A percentile compares a stretch with the other conserved stretches of the same genome.
Conservation (phyloP, 208 protist genomes). For the Acanthamoeba quina region DNA sequence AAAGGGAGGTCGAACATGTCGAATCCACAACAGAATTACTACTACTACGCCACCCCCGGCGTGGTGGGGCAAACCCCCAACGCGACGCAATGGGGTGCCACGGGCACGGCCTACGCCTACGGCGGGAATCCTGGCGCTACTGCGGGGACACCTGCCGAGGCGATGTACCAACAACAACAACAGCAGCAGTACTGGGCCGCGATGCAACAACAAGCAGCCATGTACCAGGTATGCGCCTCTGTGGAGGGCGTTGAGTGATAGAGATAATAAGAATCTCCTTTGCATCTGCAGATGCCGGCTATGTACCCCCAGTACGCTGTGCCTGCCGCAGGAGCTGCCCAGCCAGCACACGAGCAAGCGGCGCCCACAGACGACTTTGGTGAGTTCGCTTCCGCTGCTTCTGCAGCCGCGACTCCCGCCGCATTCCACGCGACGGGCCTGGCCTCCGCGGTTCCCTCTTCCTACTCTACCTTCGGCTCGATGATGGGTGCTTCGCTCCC, state of each 20-base stretch:
- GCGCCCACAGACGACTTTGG: not conserved
- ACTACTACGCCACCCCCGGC: not conserved
- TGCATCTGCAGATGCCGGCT: not conserved
- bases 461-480: not conserved
- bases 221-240: not conserved
- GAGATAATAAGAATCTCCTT: not conserved
- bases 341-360: not conserved
- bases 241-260: not conserved
- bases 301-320: not conserved
- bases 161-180: constrained; percentile 18
- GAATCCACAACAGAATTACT: not conserved
- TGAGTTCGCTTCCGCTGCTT: not conserved
- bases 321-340: not conserved
- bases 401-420: not conserved
- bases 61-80: not conserved
- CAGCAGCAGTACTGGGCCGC: constrained; percentile 20
- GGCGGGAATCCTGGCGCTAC: not conserved
- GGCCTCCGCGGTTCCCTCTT: not conserved
- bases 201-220: not conserved
- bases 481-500: not conserved
- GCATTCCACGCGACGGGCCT: not conserved
- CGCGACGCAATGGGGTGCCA: not conserved
- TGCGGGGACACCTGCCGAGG: not conserved
- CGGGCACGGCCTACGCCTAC: not conserved
- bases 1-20: not conserved